Conservation (phyloP, 768 basidiomycete genomes). For the Hemileccinum rubropunctum region DNA sequence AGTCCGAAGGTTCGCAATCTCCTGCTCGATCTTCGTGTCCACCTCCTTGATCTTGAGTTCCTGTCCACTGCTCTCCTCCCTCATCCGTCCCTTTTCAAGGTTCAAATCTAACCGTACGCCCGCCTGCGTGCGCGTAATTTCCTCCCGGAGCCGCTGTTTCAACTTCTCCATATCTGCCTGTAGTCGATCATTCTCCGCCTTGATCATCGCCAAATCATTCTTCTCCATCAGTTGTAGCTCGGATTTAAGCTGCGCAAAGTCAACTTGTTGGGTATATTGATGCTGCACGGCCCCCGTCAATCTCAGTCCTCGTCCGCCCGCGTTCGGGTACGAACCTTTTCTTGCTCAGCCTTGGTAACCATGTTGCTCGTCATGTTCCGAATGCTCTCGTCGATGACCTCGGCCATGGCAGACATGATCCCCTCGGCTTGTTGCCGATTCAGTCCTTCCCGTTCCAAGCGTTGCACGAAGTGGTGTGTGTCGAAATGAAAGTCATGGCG, state of each 20-base stretch:
- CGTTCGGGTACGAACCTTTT: conserved; percentile 64
- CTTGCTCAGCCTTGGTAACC: conserved; percentile 95
- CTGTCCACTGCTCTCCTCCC: conserved; percentile 88
- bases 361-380: conserved; percentile 94
- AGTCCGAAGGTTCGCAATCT: conserved; percentile 84
- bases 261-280: conserved; percentile 93
- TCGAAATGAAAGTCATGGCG: conserved; percentile 79
- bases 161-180: conserved; percentile 89
- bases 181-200: conserved; percentile 95
- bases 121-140: conserved; percentile 88
- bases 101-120: conserved; percentile 94
- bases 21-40: conserved; percentile 94
- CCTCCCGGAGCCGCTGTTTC: conserved; percentile 89
- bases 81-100: conserved; percentile 92
- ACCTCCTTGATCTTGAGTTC: conserved; percentile 98
- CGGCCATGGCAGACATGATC: conserved; percentile 95
- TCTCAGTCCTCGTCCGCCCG: background rate
- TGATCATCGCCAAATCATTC: conserved; percentile 93
- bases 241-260: conserved; percentile 95
- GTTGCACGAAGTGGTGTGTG: conserved; percentile 91
- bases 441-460: conserved; percentile 84
- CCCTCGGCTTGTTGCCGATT: conserved; percentile 93
- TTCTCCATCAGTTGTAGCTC: conserved; percentile 96
- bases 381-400: conserved; percentile 96
- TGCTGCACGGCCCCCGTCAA: conserved; percentile 46